phyloP scores from a whole-genome alignment of 2,329 filamentous ascomycete genomes.

The Stachybotrys echinatus region DNA sequence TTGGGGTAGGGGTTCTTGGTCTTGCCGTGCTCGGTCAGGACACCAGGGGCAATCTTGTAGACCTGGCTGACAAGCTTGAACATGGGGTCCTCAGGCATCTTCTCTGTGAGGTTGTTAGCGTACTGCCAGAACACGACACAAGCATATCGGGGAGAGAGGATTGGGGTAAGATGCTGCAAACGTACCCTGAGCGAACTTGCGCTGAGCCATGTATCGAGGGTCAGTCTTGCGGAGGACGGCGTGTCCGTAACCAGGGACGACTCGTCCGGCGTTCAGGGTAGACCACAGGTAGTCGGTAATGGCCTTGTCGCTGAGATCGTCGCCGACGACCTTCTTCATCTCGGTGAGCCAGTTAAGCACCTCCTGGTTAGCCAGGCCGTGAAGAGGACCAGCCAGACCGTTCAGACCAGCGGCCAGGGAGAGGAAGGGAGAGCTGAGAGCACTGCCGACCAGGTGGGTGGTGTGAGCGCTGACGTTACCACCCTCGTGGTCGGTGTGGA shows the following conservation, averaged over 20 bases:
- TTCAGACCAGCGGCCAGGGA: slow-evolving; percentile 95
- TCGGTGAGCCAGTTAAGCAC: slow-evolving; percentile 98
- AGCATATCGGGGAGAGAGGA: background rate
- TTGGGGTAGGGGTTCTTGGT: slow-evolving; percentile 99
- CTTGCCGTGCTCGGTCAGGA: slow-evolving; percentile 99
- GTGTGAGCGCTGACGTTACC: slow-evolving; percentile 98
- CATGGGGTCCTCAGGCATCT: slow-evolving; percentile 96
- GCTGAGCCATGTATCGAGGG: slow-evolving; percentile 97
- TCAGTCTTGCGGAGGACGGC: slow-evolving; percentile 99
- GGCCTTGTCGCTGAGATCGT: slow-evolving; percentile 91
- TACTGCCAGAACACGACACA: no score
- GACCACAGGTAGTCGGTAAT: slow-evolving; percentile 99
- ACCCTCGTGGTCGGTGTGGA: slow-evolving; percentile 99
- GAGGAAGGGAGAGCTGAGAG: slow-evolving; percentile 95
- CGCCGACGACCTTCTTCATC: slow-evolving; percentile 94
- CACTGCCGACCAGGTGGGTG: slow-evolving; percentile 94
- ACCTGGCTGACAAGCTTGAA: slow-evolving; percentile 99
- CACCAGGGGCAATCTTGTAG: slow-evolving; percentile 98
- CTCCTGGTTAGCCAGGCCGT: slow-evolving; percentile 99
- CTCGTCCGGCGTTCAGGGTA: slow-evolving; percentile 90
- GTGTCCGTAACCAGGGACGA: slow-evolving; percentile 97
- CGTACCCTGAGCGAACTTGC: slow-evolving; percentile 77
- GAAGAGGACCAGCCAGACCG: slow-evolving; percentile 94
- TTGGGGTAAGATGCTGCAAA: slow-evolving; percentile 1
- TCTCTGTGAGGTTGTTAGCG: slow-evolving; percentile 44